Conservation (phyloP, 495 filamentous ascomycete species). For the Neurospora intermedia region DNA sequence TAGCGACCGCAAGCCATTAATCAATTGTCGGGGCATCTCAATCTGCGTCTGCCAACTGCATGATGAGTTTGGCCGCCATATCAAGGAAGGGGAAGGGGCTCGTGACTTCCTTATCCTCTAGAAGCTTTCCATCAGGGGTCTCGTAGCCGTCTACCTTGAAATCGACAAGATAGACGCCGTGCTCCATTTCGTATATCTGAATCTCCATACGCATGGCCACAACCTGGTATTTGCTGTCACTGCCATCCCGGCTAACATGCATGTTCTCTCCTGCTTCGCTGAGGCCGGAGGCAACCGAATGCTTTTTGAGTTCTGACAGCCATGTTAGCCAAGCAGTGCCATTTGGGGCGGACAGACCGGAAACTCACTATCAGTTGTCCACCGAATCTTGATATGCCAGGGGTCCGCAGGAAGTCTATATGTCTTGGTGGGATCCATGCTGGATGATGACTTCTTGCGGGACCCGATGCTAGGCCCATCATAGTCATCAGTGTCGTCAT, state of each 20-base stretch:
- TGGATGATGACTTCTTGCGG: slow-evolving; percentile 6
- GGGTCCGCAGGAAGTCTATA: slow-evolving; percentile 85
- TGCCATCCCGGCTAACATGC: slow-evolving; percentile 28
- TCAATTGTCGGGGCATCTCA: slow-evolving; percentile 12
- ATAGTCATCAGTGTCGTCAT: background rate
- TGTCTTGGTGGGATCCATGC: slow-evolving; percentile 25
- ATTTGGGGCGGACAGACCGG: slow-evolving; percentile 14
- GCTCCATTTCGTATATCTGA: slow-evolving; percentile 92
- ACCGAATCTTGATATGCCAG: slow-evolving; percentile 89
- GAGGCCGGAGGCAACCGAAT: slow-evolving; percentile 23
- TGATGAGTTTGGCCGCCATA: slow-evolving; percentile 60
- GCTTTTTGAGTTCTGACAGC: slow-evolving; percentile 26
- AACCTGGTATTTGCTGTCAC: slow-evolving; percentile 35
- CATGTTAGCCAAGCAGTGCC: slow-evolving; percentile 10
- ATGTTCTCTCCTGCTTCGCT: slow-evolving; percentile 25
- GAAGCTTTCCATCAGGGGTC: slow-evolving; percentile 45
- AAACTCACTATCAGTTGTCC: slow-evolving; percentile 63
- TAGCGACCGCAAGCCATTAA: background rate
- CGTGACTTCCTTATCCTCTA: slow-evolving; percentile 63
- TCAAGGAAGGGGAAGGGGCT: slow-evolving; percentile 72
- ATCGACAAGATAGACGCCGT: slow-evolving; percentile 88
- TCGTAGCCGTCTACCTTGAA: slow-evolving; percentile 99
- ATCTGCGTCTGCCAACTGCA: slow-evolving; percentile 62
- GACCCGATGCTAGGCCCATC: slow-evolving; percentile 3
- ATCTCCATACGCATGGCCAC: slow-evolving; percentile 86